Evolutionary conservation across 768 basidiomycete species (phyloP).

Genomic region (Mycena sanguinolenta): DNA sequence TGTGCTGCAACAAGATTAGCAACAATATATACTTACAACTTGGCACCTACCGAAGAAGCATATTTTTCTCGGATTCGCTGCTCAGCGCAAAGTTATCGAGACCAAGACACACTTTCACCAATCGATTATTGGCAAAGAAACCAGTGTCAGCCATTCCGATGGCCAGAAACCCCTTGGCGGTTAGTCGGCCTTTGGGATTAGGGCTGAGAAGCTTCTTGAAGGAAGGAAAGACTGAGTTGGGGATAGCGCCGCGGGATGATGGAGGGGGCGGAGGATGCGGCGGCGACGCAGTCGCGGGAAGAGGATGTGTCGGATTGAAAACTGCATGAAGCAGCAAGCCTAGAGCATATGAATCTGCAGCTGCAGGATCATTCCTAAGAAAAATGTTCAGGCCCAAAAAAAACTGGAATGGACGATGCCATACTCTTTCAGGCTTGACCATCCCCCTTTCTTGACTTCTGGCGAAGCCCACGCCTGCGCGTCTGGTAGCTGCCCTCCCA

Average conservation of each 20-base stretch:
- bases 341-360: conserved; percentile 89
- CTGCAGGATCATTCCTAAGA: conserved; percentile 64
- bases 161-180: conserved; percentile 83
- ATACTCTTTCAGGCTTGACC: conserved; percentile 87
- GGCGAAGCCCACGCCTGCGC: conserved; percentile 77
- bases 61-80: conserved; percentile 83
- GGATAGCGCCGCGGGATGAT: conserved; percentile 84
- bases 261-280: conserved; percentile 85
- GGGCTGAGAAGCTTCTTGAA: conserved; percentile 94
- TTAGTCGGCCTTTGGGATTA: conserved; percentile 83
- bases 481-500: conserved; percentile 75
- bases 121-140: conserved; percentile 86
- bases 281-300: conserved; percentile 74
- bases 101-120: conserved; percentile 87
- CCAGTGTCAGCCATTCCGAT: conserved; percentile 85
- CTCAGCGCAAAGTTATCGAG: conserved; percentile 88
- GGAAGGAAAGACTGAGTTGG: conserved; percentile 76
- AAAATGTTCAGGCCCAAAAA: conserved; percentile 10
- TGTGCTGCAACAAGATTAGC: conserved; percentile 57
- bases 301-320: conserved; percentile 88
- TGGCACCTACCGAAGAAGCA: conserved; percentile 71
- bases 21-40: neutral
- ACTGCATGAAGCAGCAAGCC: conserved; percentile 87
- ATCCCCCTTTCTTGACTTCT: conserved; percentile 91
- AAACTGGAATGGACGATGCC: conserved; percentile 31